Evolutionary conservation across 148 eudicot genomes (phyloP), one percentile per base, ranked within the genome.

Genomic region (Dianthus caryophyllus): DNA sequence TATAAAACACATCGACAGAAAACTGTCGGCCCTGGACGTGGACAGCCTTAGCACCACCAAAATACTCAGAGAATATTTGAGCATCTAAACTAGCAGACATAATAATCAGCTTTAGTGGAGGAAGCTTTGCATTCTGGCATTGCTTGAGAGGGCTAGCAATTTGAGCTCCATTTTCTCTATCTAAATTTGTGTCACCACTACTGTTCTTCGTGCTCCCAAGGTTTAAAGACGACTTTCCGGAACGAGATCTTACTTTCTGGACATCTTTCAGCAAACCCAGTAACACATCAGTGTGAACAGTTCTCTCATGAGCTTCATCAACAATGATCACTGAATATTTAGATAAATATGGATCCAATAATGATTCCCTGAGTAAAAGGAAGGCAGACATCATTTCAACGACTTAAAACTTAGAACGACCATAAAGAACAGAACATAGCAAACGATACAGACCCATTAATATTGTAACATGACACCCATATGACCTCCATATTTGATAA

Each of bases 31-130:
- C 99, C 66, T 80, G 87, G 57, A 90, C 91, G 79, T 90, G 93
- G 72, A 90, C 89, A 75, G 96, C 96, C 70, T 71, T 86, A 73
- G 97, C 99, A 67, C 87, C 92, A 75, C 79, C 84, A 70, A 90
- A 95, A 73, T 81, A 95, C 77, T 88, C 93, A 9, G 96, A 90
- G 73, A 94, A 95, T 47, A 81, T 77, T 13, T 80, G 82, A 64
- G 97, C 96, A 78, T 95, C 97, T 75, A 95, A 74, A 83, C 99
- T 95, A 67, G 99, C 99, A 75, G 99, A 95, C 99, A 95, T 95
- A 65, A 95, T 81, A 26, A 90, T 84, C 67, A 95, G 75, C 82
- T 84, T 86, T 73, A 95, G 76, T 39, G 93, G 99, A 73, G 76
- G 76, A 61, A 77, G 78, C 59, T 75, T 86, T 51, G 70, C 66